Base-by-base conservation (phyloP, 2,329 filamentous ascomycete species). In the Sporothrix protearum region DNA sequence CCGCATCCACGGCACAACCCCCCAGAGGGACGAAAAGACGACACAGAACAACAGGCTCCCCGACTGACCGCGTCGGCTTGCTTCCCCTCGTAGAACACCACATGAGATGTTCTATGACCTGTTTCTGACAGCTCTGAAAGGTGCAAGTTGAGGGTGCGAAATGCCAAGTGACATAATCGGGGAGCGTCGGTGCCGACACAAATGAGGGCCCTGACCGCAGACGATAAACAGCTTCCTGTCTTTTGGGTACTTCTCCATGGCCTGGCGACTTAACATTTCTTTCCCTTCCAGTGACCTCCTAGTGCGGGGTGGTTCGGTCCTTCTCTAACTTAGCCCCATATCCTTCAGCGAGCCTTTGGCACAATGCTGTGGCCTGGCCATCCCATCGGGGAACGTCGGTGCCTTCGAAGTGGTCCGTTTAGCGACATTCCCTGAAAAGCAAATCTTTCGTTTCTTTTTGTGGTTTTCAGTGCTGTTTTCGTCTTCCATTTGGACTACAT, bases 111-210 rank as follows among this genome's bases (percentile, higher is more conserved):
- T 57, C 33, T 33, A 7, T 33, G 53, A 33, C 53, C 28, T 5
- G 14, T 57, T 57, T 33, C 0, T 28, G 53, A 33, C 19, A 33
- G 6, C 49, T 53, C 3, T 53, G 8, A 36, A 36, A 36, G 8
- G 4, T 36, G 33, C 33, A 36, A 36, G 33, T 36, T 36, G 28
- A 57, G 12, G 1, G 3, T 16, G 49, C n/a, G 25, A 51, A 42
- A n/a, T n/a, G 55, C 19, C 55, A 22, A 30, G 30, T n/a, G 14
- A 8, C 16, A 10, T 19, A 2, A 30, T 61, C 55, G 55, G 55
- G 55, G 55, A 61, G 33, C 55, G 33, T 61, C 55, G 55, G 55
- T 61, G 55, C 55, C 33, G 55, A 36, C 55, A 61, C 55, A 39
- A 61, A 36, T 39, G 25, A 61, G 55, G 28, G 30, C 33, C 55